phyloP scores from a whole-genome alignment of 345 rosid species.

The Melastoma malabathricum region DNA sequence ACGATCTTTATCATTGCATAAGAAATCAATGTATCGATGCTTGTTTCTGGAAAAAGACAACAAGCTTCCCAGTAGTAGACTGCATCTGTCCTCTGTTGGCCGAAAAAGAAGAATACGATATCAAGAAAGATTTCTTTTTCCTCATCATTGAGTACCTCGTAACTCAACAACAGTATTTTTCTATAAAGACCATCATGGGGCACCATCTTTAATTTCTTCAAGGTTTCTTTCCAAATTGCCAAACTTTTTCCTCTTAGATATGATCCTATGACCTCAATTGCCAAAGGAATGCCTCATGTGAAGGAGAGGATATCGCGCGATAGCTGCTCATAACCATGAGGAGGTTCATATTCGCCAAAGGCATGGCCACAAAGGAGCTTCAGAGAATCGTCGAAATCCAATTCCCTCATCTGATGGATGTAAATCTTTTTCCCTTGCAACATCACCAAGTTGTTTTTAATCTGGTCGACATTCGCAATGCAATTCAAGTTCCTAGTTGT shows the following conservation, averaged over 20 bases:
- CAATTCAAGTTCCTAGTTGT: slow-evolving; percentile 4
- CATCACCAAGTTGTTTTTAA: not conserved
- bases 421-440: not conserved
- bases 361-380: slow-evolving; percentile 10
- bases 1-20: slow-evolving; percentile 1
- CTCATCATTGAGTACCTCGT: slow-evolving; percentile 3
- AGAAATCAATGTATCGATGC: not conserved
- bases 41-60: slow-evolving; percentile 1
- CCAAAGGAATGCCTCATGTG: slow-evolving; percentile 8
- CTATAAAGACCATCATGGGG: not conserved
- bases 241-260: not conserved
- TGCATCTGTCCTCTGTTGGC: not conserved
- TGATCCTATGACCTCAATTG: slow-evolving; percentile 7
- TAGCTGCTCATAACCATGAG: not conserved
- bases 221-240: slow-evolving; percentile 3
- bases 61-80: slow-evolving; percentile 2
- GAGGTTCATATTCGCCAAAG: not conserved
- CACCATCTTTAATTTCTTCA: not conserved
- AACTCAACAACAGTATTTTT: not conserved
- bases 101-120: not conserved
- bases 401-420: not conserved
- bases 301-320: not conserved
- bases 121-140: slow-evolving; percentile 6
- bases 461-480: not conserved
- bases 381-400: not conserved